Percentiles rank a stretch among this genome's conserved stretches.
These are phyloP conservation scores for Candida nitratophila DNA, from an alignment of 805 yeast species.

Conservation along the genomic window DNA sequence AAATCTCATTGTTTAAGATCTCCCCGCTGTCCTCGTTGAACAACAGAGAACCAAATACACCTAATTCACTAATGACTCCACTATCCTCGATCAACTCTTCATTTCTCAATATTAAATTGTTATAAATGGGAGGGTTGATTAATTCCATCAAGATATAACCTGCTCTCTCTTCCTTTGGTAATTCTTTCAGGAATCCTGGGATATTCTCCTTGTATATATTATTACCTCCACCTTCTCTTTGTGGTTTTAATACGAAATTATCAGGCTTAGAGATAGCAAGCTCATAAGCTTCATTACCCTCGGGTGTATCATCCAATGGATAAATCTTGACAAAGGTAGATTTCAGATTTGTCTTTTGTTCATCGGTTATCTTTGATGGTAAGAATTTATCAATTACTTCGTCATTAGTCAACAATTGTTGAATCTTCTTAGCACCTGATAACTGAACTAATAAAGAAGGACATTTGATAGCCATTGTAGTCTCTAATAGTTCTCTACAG, in stretches of 20 bases:
- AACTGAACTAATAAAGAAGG: constrained; percentile 87
- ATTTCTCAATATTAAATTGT: constrained; percentile 66
- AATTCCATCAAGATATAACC: constrained; percentile 93
- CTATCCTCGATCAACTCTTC: constrained; percentile 64
- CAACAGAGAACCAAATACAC: constrained; percentile 77
- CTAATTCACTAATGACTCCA: constrained; percentile 82
- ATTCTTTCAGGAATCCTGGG: constrained; percentile 55
- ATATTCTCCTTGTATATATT: constrained; percentile 85
- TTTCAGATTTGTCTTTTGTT: constrained; percentile 22
- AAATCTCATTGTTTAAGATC: constrained; percentile 52
- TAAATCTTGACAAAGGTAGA: constrained; percentile 80
- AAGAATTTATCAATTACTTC: constrained; percentile 41
- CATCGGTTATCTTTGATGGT: constrained; percentile 3
- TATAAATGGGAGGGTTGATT: constrained; percentile 65
- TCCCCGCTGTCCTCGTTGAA: constrained; percentile 61
- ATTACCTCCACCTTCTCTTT: constrained; percentile 98
- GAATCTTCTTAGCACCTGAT: constrained; percentile 90
- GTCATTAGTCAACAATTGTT: constrained; percentile 71
- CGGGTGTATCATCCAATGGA: constrained; percentile 69
- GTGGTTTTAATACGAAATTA: constrained; percentile 86
- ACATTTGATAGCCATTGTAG: constrained; percentile 77
- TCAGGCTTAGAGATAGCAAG: constrained; percentile 65
- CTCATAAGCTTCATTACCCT: constrained; percentile 55
- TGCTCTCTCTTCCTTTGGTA: constrained; percentile 72
- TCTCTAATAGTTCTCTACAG: constrained; percentile 66